Conservation (phyloP, 306 rosid species). For the Begonia fuchsioides region DNA sequence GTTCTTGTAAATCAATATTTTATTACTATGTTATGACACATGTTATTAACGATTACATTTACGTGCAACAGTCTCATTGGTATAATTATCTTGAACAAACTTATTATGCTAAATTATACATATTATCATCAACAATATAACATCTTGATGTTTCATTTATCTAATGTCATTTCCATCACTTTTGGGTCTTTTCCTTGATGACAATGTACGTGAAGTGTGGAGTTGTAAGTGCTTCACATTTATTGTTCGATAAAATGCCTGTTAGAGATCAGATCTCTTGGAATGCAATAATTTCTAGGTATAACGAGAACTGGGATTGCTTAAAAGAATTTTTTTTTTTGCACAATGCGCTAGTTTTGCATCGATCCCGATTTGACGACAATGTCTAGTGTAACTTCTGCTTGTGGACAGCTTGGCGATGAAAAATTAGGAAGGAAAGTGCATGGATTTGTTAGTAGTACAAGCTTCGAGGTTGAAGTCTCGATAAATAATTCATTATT, state of each 20-base stretch:
- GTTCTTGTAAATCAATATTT: no score
- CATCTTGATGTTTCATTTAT: no score
- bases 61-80: no score
- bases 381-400: slow-evolving; percentile 69
- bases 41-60: no score
- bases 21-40: no score
- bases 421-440: slow-evolving; percentile 51
- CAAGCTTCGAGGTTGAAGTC: slow-evolving; percentile 32
- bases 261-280: slow-evolving; percentile 71
- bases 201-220: slow-evolving; percentile 88
- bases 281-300: slow-evolving; percentile 84
- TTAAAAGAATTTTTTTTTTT: slow-evolving; percentile 64
- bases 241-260: slow-evolving; percentile 70
- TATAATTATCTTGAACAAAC: no score
- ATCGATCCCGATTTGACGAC: slow-evolving; percentile 71
- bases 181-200: no score
- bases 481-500: slow-evolving; percentile 51
- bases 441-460: slow-evolving; percentile 57
- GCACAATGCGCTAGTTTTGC: slow-evolving; percentile 39
- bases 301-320: slow-evolving; percentile 55
- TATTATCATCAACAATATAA: no score
- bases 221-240: slow-evolving; percentile 31
- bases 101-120: no score
- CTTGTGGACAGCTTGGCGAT: slow-evolving; percentile 56
- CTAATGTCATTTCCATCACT: no score